These are phyloP conservation scores for Cercospora sp. DNA, from an alignment of 2,329 filamentous ascomycete genomes.

Conservation along the genomic window DNA sequence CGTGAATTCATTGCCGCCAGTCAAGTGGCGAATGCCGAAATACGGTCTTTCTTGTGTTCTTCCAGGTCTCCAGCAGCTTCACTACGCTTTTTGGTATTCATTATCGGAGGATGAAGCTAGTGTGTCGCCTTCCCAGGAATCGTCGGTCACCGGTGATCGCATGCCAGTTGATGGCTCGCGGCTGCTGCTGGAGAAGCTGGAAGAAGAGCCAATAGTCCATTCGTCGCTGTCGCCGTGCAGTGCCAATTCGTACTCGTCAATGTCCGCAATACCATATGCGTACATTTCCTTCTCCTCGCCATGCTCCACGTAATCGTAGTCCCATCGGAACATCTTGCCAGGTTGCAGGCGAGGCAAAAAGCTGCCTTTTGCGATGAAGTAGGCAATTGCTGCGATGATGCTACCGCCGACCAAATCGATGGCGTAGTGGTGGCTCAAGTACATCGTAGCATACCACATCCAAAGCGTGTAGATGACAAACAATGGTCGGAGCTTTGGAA, in stretches of 20 bases:
- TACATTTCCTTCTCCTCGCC: slow-evolving; percentile 61
- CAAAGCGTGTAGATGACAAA: slow-evolving; percentile 84
- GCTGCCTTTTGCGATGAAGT: slow-evolving; percentile 76
- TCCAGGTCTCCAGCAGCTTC: neutral
- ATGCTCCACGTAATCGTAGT: slow-evolving; percentile 89
- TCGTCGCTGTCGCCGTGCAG: slow-evolving; percentile 71
- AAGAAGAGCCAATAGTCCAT: slow-evolving; percentile 86
- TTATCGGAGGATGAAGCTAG: slow-evolving; percentile 42
- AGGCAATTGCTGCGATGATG: slow-evolving; percentile 62
- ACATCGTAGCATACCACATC: slow-evolving; percentile 99
- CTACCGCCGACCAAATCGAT: slow-evolving; percentile 88
- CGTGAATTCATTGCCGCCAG: slow-evolving; percentile 27
- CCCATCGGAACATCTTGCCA: slow-evolving; percentile 87
- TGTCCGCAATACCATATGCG: slow-evolving; percentile 57
- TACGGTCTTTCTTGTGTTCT: slow-evolving; percentile 8
- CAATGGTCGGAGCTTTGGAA: slow-evolving; percentile 76
- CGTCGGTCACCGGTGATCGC: slow-evolving; percentile 57
- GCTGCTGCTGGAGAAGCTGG: slow-evolving; percentile 67
- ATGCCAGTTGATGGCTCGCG: slow-evolving; percentile 56
- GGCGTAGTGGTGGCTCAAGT: slow-evolving; percentile 94
- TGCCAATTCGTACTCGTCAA: slow-evolving; percentile 52
- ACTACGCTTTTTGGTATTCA: slow-evolving; percentile 32
- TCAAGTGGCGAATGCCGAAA: slow-evolving; percentile 17
- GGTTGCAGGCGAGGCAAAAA: slow-evolving; percentile 80
- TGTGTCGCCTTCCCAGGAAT: slow-evolving; percentile 59